Evolutionary conservation across 805 yeast species (phyloP).

Genomic region (Saturnispora ahearnii): DNA sequence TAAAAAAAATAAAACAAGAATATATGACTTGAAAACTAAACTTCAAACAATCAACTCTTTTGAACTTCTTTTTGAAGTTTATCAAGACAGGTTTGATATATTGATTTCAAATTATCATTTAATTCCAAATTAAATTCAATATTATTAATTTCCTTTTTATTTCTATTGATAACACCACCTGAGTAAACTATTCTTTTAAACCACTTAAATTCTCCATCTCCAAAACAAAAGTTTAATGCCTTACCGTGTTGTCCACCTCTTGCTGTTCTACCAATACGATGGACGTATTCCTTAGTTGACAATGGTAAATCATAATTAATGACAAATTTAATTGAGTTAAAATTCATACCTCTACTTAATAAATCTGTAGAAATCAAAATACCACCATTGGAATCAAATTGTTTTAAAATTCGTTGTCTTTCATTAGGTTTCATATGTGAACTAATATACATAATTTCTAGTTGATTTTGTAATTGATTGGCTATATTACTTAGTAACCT

Average conservation of each 20-base stretch:
- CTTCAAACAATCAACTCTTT: constrained; percentile 6
- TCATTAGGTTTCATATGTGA: constrained; percentile 45
- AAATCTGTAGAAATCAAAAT: constrained; percentile 75
- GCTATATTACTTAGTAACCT: constrained; percentile 43
- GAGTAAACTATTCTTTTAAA: constrained; percentile 37
- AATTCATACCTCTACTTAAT: constrained; percentile 92
- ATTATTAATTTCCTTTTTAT: constrained; percentile 28
- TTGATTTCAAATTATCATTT: constrained; percentile 29
- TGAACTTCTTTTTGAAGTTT: constrained; percentile 36
- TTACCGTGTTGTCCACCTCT: constrained; percentile 77
- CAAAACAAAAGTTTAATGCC: constrained; percentile 66
- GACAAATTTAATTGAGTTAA: constrained; percentile 60
- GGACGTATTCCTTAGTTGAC: constrained; percentile 86
- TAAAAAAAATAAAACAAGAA: too few species aligned
- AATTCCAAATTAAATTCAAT: constrained; percentile 28
- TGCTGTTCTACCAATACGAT: constrained; percentile 95
- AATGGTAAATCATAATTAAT: constrained; percentile 87
- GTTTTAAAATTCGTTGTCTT: constrained; percentile 48
- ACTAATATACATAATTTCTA: constrained; percentile 41
- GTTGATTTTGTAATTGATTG: constrained; percentile 13
- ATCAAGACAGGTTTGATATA: constrained; percentile 38
- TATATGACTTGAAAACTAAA: background rate
- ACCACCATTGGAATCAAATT: constrained; percentile 43
- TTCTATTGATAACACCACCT: constrained; percentile 45
- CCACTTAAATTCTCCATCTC: constrained; percentile 72